Evolutionary conservation across 495 filamentous ascomycete species (phyloP).

Genomic region (Xylaria bambusicola): DNA sequence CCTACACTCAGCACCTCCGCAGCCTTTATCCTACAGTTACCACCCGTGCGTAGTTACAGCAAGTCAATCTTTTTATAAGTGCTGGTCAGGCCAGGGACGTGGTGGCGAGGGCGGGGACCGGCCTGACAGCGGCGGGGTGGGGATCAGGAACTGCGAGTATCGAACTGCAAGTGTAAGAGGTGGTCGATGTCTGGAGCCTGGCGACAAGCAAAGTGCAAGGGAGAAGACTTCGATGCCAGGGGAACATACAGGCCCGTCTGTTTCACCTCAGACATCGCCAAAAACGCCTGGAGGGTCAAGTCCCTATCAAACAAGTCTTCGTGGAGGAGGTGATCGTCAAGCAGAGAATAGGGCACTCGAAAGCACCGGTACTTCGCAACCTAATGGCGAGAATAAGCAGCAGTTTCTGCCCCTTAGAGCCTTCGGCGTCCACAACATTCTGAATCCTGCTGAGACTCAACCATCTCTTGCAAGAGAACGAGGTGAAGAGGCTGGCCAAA

Average conservation of each 20-base stretch:
- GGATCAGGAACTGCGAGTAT: constrained; percentile 29
- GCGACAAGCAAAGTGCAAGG: constrained; percentile 52
- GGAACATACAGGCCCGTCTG: constrained; percentile 50
- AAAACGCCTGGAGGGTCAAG: constrained; percentile 29
- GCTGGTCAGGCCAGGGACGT: constrained; percentile 22
- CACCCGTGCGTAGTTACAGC: constrained; percentile 14
- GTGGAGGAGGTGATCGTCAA: constrained; percentile 27
- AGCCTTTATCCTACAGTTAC: constrained; percentile 16
- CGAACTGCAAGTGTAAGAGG: constrained; percentile 31
- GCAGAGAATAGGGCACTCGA: constrained; percentile 25
- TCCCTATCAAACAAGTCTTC: constrained; percentile 27
- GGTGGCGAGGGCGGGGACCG: constrained; percentile 34
- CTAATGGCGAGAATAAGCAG: constrained; percentile 35
- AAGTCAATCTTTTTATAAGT: constrained; percentile 6
- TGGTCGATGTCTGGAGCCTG: constrained; percentile 58
- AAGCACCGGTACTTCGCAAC: constrained; percentile 25
- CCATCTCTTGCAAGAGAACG: constrained; percentile 6
- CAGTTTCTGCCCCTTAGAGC: constrained; percentile 42
- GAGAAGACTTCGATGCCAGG: constrained; percentile 63
- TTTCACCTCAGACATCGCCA: constrained; percentile 43
- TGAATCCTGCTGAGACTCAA: constrained; percentile 47
- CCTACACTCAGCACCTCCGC: constrained; percentile 15
- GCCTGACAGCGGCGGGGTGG: constrained; percentile 34
- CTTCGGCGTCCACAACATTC: constrained; percentile 53
- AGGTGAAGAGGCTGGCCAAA: constrained; percentile 7